A percentile compares a stretch with the other conserved stretches of the same genome.
Conservation (phyloP, 2,329 filamentous ascomycete species). For the Westerdykella aurantiaca region DNA sequence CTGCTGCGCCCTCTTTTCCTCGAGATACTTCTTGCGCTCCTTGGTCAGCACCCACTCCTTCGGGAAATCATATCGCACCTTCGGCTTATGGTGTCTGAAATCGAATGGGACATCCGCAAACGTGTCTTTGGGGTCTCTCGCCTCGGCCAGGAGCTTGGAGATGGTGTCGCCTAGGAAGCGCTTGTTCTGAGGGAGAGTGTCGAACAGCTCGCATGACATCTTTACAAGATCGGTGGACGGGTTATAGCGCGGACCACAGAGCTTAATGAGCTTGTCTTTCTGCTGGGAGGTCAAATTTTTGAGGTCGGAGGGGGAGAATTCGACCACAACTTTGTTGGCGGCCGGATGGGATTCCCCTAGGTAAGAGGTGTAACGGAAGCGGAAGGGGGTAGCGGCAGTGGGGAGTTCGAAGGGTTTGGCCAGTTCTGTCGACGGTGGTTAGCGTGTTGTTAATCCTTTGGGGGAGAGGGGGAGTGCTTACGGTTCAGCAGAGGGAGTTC, state of each 20-base stretch:
- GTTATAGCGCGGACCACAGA: constrained; percentile 81
- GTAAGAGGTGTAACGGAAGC: constrained; percentile 96
- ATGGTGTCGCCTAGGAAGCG: constrained; percentile 81
- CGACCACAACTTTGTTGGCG: constrained; percentile 86
- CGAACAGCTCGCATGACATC: constrained; percentile 86
- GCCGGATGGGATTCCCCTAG: constrained; percentile 91
- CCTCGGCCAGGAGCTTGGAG: constrained; percentile 64
- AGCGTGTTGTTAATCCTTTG: background rate
- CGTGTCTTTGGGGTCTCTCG: constrained; percentile 67
- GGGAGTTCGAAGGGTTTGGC: constrained; percentile 76
- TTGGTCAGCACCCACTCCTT: constrained; percentile 74
- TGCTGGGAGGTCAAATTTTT: constrained; percentile 60
- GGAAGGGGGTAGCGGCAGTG: constrained; percentile 61
- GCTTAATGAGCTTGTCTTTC: constrained; percentile 76
- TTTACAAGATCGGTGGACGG: constrained; percentile 73
- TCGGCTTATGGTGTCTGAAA: constrained; percentile 72
- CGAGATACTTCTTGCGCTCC: constrained; percentile 60
- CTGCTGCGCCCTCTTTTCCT: constrained; percentile 51
- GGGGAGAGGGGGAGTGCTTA: constrained; percentile 48
- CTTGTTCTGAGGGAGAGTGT: constrained; percentile 93
- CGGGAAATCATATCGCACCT: constrained; percentile 66
- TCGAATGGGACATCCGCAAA: constrained; percentile 90
- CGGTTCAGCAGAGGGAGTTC: constrained; percentile 88
- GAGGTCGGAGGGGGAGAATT: constrained; percentile 74
- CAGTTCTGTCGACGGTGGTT: constrained; percentile 54